Evolutionary conservation across 441 rosid species (phyloP), one percentile per base, ranked within the genome.

Genomic region (Rhodomyrtus psidioides): DNA sequence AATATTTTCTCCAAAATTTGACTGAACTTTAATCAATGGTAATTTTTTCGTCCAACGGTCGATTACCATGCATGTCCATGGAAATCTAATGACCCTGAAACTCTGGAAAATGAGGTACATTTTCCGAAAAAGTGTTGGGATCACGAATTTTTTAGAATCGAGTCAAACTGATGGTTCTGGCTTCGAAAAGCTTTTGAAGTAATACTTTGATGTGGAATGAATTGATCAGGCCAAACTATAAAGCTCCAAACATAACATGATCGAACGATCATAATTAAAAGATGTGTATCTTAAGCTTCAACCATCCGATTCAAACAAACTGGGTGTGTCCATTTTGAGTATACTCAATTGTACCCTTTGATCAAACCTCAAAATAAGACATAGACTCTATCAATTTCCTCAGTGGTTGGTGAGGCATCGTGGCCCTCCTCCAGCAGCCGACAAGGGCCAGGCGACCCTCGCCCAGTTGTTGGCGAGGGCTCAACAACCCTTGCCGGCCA

Each of bases 331-430:
- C n/a, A n/a, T n/a, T n/a, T n/a, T 12, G 62, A 26, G 15, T 26
- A 26, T 26, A 13, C 28, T 57, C 28, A 26, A 57, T 57, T 12
- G 28, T 2, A 57, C 28, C 15, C 15, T 12, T 57, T 26, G 62
- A 26, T 57, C 62, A 12, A 57, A 57, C 28, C 12, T 13, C 5
- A 57, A 57, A 57, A 26, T 2, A 12, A 7, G 6, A n/a, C 15
- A 57, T 57, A 57, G 16, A 12, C 12, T 57, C 1, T 1, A 26
- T 26, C 27, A 26, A 57, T 57, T 51, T 51, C 12, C 53, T 51
- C 5, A 51, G 15, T 4, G 5, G 9, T 12, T 14, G 15, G 5
- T 12, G 14, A 12, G 14, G 15, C 3, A 0, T 12, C 5, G 15
- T 15, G 14, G 14, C 15, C 53, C 53, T 51, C 15, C 1, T 51